Evolutionary conservation across 768 basidiomycete genomes (phyloP), one percentile per base, ranked within the genome.

Genomic region (Cystobasidium tubakii): DNA sequence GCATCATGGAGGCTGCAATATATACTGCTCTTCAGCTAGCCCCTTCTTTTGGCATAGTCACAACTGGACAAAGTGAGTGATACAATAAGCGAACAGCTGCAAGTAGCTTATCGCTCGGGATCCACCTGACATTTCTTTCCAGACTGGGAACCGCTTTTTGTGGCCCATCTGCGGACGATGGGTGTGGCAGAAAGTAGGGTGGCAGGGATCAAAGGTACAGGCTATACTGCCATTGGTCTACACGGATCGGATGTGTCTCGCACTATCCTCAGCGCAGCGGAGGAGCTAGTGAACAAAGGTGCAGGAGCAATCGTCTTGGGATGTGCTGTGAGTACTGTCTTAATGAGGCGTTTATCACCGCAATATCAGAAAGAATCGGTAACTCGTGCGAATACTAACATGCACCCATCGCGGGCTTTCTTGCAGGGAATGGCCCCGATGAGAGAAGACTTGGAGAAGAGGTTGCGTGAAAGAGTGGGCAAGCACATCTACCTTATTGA

Each of bases 61-160:
- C 57, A 15, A 60, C 57, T 6, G 57, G 57, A 27, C 57, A 12
- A 4, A 27, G 57, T 60, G 27, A 27, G 57, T 60, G n/a, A n/a
- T n/a, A n/a, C 53, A 29, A 55, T 55, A 55, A 55, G 7, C 6
- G n/a, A n/a, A n/a, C n/a, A n/a, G n/a, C n/a, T n/a, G n/a, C n/a
- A n/a, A n/a, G n/a, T n/a, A n/a, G 53, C 27, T 23, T n/a, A 9
- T 23, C 10, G 53, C 53, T 60, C 23, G 9, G 6, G 15, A 50
- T 17, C 46, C 25, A 60, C 4, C 57, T 60, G 23, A 50, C 21
- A 3, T 50, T 6, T 15, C 23, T 10, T 60, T 6, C 13, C 27
- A 60, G 57, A 60, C 27, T 60, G 57, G 57, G 57, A 60, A 23
- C 57, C 57, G 4, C 25, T 60, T 12, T 60, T 60, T 23, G 29